Evolutionary conservation across 169 alveolate genomes (phyloP), one percentile per base, ranked within the genome.

Genomic region (Theileria parva): DNA sequence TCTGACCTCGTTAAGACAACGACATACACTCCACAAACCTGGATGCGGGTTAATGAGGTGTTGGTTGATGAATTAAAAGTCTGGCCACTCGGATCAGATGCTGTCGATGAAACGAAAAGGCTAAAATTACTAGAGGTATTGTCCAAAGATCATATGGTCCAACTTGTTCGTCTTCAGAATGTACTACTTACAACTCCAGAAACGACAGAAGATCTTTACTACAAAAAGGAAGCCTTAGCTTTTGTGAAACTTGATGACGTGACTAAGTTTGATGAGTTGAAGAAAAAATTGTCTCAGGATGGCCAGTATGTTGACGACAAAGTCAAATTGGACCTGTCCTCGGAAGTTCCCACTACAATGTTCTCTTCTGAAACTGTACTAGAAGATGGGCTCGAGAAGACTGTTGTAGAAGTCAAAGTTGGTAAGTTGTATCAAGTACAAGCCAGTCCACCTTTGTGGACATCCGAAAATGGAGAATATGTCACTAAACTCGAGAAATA

Each of bases 371-470:
- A 57, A 1, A 57, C 66, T 21, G 17, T 25, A 11, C 28, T 57
- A 0, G 66, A 57, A 57, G 66, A 57, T 57, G 66, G 66, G 1
- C 37, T 57, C 13, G 66, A 57, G 27, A 57, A 57, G 27, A 57
- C 66, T 1, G 66, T 57, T 19, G 66, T 57, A 3, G 13, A 19
- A 21, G 66, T 57, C 13, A 57, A 57, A 25, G 66, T 25, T 21
- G 66, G 66, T 57, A 57, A 57, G n/a, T 57, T 57, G 66, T 57
- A 21, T n/a, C 37, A 57, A 57, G 66, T 57, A 9, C 11, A 19
- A 57, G 66, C 66, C 12, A 57, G 66, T 13, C 66, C 66, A 19
- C 37, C 66, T 17, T 6, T 57, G 66, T 57, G 66, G 66, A 57
- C 66, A 25, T 57, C 66, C 37, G 11, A 19, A 21, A 8, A 17